These are phyloP conservation scores for Solanum bulbocastanum DNA, from an alignment of 257 asterid species.

Conservation along the genomic window DNA sequence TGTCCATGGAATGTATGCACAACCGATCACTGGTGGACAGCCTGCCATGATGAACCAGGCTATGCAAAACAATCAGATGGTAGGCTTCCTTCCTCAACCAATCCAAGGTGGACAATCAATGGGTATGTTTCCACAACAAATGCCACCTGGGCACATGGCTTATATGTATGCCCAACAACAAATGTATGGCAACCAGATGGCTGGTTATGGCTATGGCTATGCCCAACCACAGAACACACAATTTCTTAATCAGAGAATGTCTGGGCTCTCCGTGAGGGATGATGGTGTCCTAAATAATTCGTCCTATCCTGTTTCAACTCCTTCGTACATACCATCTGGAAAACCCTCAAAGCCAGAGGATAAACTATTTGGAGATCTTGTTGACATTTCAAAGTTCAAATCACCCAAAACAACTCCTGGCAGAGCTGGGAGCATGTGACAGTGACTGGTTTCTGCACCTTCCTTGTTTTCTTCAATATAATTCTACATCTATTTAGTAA, in stretches of 20 bases:
- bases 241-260: constrained; percentile 55
- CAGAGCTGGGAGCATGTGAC: constrained; percentile 43
- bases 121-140: constrained; percentile 64
- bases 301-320: constrained; percentile 17
- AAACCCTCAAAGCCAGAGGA: constrained; percentile 71
- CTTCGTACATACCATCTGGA: constrained; percentile 50
- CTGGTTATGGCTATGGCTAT: constrained; percentile 51
- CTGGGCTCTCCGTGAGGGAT: constrained; percentile 68
- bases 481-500: neutral
- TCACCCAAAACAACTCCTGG: constrained; percentile 30
- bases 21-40: constrained; percentile 15
- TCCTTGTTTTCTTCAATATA: neutral
- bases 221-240: constrained; percentile 59
- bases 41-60: constrained; percentile 21
- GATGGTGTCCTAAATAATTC: constrained; percentile 30
- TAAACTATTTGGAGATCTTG: constrained; percentile 75
- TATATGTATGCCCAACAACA: constrained; percentile 73
- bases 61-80: constrained; percentile 17
- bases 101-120: constrained; percentile 13
- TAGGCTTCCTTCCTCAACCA: constrained; percentile 30
- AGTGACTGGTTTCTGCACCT: neutral
- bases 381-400: constrained; percentile 55
- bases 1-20: constrained; percentile 13
- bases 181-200: constrained; percentile 61
- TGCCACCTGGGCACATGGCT: constrained; percentile 67